Conservation (phyloP, 208 protist species). For the Crithidia mellificae region DNA sequence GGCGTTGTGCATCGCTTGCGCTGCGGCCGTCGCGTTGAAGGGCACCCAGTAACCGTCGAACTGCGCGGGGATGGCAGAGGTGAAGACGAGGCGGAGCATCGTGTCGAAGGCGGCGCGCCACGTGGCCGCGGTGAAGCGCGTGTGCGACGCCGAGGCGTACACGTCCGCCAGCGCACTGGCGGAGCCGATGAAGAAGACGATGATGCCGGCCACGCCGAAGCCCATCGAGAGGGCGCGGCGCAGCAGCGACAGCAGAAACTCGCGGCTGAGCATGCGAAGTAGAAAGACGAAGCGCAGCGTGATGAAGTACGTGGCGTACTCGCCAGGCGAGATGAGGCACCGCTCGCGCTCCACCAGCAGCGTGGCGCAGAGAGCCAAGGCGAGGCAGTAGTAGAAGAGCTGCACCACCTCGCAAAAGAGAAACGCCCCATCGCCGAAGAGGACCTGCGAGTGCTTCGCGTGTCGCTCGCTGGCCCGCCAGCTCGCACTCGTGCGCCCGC, state of each 20-base stretch:
- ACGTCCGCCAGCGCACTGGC: conserved; percentile 62
- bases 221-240: conserved; percentile 29
- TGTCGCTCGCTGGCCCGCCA: conserved; percentile 23
- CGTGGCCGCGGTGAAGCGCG: conserved; percentile 22
- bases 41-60: conserved; percentile 45
- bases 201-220: conserved; percentile 33
- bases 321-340: conserved; percentile 50
- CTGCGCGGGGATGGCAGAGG: conserved; percentile 34
- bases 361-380: conserved; percentile 48
- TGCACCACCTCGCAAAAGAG: conserved; percentile 61
- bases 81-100: conserved; percentile 61
- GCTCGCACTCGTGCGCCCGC: conserved; percentile 28
- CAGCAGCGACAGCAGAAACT: conserved; percentile 53
- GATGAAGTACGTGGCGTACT: conserved; percentile 67
- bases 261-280: conserved; percentile 58
- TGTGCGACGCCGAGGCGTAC: conserved; percentile 23
- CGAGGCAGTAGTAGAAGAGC: conserved; percentile 66
- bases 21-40: conserved; percentile 41
- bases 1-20: conserved; percentile 32
- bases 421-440: conserved; percentile 61
- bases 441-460: conserved; percentile 31
- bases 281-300: conserved; percentile 67
- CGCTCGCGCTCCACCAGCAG: conserved; percentile 45
- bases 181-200: conserved; percentile 59
- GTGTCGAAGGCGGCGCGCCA: conserved; percentile 56